These are phyloP conservation scores for Pythium dissotocum DNA, from an alignment of 352 stramenopile genomes.

Conservation along the genomic window DNA sequence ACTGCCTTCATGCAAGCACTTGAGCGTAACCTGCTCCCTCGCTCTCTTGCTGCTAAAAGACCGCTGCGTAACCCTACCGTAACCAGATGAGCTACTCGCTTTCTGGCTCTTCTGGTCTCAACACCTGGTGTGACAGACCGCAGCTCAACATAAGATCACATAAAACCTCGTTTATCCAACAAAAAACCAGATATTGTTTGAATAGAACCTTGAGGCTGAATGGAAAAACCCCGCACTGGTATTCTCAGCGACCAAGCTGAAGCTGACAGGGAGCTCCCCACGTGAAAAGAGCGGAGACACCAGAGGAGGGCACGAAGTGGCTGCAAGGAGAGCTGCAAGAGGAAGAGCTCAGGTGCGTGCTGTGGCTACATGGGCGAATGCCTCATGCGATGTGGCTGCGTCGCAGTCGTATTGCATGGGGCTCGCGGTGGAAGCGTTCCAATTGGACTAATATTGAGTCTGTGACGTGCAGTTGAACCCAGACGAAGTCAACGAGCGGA, in stretches of 20 bases:
- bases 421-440: background rate
- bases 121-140: constrained; percentile 25
- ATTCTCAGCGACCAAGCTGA: constrained; percentile 29
- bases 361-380: background rate
- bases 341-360: background rate
- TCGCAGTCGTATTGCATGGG: background rate
- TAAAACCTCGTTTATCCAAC: constrained; percentile 13
- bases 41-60: background rate
- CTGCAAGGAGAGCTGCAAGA: background rate
- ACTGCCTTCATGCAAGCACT: too few relatives aligned
- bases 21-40: background rate
- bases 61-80: background rate
- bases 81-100: constrained; percentile 4
- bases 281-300: background rate
- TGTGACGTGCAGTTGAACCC: constrained; percentile 6
- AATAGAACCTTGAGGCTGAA: constrained; percentile 11
- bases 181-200: constrained; percentile 5
- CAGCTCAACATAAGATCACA: constrained; percentile 8
- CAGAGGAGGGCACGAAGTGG: constrained; percentile 3
- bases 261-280: constrained; percentile 16
- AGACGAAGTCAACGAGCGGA: background rate
- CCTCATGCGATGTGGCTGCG: background rate
- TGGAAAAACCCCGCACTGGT: constrained; percentile 9
- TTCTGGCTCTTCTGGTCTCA: constrained; percentile 16
- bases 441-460: background rate